These are phyloP conservation scores for Erythrophleum fordii DNA, from an alignment of 306 rosid species.

Conservation along the genomic window DNA sequence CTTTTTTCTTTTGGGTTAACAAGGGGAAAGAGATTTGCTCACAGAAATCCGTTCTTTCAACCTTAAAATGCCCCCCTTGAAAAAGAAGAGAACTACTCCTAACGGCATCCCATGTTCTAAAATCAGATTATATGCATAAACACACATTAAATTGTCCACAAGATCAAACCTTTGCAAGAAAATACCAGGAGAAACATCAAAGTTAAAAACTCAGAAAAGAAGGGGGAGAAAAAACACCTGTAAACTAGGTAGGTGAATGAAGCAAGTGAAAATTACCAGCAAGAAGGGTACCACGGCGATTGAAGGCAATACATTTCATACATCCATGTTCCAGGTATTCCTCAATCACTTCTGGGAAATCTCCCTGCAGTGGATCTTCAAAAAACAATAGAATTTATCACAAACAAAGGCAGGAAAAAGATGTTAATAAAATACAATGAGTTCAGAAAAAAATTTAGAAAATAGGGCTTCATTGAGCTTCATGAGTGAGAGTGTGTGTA, in stretches of 20 bases:
- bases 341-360: conserved; percentile 97
- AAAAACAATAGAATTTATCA: background rate
- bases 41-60: background rate
- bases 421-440: background rate
- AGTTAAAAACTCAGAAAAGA: background rate
- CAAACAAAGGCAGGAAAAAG: background rate
- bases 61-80: background rate
- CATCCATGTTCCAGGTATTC: conserved; percentile 90
- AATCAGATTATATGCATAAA: conserved; percentile 16
- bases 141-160: background rate
- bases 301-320: conserved; percentile 93
- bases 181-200: background rate
- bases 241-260: background rate
- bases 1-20: background rate
- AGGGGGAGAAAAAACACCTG: background rate
- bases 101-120: background rate
- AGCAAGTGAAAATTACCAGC: conserved; percentile 61
- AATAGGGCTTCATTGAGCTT: background rate
- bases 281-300: conserved; percentile 95
- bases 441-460: background rate
- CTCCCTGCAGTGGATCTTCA: conserved; percentile 70
- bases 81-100: background rate
- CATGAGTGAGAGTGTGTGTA: background rate
- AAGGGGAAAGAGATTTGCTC: background rate
- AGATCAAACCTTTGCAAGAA: background rate